Percentiles rank a stretch among this genome's conserved stretches.
Conservation (phyloP, 1,139 yeast species). For the Saccharomyces hybrid region DNA sequence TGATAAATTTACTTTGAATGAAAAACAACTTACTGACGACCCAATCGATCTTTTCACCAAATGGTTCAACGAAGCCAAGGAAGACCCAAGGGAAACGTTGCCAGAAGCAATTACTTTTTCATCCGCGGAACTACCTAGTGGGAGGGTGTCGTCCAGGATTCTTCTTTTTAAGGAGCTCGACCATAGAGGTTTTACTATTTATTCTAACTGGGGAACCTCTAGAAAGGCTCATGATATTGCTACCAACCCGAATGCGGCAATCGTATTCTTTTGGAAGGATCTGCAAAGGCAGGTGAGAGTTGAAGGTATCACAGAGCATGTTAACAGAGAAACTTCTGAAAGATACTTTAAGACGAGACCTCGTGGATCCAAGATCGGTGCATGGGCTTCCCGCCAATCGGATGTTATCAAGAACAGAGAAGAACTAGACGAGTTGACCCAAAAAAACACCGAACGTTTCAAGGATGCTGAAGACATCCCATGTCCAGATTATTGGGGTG, state of each 20-base stretch:
- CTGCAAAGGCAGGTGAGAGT: constrained; percentile 87
- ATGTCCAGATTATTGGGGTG: constrained; percentile 96
- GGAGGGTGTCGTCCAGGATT: constrained; percentile 76
- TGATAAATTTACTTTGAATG: constrained; percentile 55
- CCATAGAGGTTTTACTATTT: constrained; percentile 73
- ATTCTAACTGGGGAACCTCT: constrained; percentile 85
- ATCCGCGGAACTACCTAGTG: constrained; percentile 81
- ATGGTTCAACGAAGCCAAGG: constrained; percentile 82
- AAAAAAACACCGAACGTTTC: constrained; percentile 49
- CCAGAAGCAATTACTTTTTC: constrained; percentile 81
- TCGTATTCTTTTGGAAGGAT: constrained; percentile 90
- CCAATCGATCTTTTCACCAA: constrained; percentile 73
- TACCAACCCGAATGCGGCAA: constrained; percentile 69
- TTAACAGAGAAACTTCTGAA: constrained; percentile 64
- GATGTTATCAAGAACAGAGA: constrained; percentile 48
- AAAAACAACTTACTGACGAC: constrained; percentile 43
- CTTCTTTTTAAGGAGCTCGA: constrained; percentile 88
- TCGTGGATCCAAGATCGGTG: constrained; percentile 87
- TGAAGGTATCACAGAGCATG: constrained; percentile 76
- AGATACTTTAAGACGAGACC: constrained; percentile 83
- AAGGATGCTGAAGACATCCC: constrained; percentile 60
- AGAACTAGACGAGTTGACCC: constrained; percentile 49
- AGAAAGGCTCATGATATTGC: constrained; percentile 68
- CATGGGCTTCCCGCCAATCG: constrained; percentile 94
- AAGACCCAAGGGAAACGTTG: constrained; percentile 43